Evolutionary conservation across 352 stramenopile genomes (phyloP).

Genomic region (Pythium apleroticum): DNA sequence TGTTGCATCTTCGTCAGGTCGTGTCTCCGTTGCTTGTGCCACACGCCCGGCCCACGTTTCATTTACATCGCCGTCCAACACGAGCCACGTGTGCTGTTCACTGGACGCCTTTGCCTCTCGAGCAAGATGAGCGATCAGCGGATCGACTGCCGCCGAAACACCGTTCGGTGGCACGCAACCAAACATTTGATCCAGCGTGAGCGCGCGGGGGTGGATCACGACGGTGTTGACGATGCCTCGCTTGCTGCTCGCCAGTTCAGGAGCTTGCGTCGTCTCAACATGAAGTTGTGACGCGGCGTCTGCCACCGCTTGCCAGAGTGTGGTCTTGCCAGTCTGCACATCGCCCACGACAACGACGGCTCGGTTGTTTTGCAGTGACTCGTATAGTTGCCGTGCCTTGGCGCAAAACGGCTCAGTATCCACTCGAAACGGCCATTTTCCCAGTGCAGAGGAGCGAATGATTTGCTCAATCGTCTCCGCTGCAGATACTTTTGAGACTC

Average conservation of each 20-base stretch:
- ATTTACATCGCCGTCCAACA: constrained; percentile 64
- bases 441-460: background rate
- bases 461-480: background rate
- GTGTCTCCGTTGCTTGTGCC: constrained; percentile 26
- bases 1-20: background rate
- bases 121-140: constrained; percentile 41
- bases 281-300: constrained; percentile 8
- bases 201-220: constrained; percentile 42
- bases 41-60: constrained; percentile 50
- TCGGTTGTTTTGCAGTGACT: constrained; percentile 31
- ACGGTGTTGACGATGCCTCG: constrained; percentile 9
- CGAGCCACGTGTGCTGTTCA: constrained; percentile 49
- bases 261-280: too few species aligned
- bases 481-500: background rate
- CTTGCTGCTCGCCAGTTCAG: background rate
- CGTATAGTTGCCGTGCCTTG: constrained; percentile 51
- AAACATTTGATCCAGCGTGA: constrained; percentile 37
- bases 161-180: constrained; percentile 18
- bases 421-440: background rate
- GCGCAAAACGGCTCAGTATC: constrained; percentile 20
- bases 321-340: constrained; percentile 53
- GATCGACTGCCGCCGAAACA: constrained; percentile 8
- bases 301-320: constrained; percentile 43
- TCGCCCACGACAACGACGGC: constrained; percentile 44
- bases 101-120: constrained; percentile 44